Conservation (phyloP, 2,329 filamentous ascomycete genomes). For the Trichoderma brevicompactum region DNA sequence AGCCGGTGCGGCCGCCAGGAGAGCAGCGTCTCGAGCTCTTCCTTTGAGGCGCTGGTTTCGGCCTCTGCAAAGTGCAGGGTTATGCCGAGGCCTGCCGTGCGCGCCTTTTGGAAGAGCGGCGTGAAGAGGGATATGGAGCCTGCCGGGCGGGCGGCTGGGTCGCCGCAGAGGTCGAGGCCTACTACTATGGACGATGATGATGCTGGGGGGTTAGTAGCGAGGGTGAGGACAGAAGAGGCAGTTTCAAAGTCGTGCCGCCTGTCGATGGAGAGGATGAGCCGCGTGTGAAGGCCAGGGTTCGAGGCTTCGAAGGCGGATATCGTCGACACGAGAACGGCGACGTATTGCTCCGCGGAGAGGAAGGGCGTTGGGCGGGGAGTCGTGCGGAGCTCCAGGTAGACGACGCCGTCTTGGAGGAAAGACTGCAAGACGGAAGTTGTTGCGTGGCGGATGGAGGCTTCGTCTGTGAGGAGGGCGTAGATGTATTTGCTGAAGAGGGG, state of each 20-base stretch:
- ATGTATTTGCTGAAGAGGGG: slow-evolving; percentile 79
- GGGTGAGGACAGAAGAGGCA: slow-evolving; percentile 65
- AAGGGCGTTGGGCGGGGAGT: slow-evolving; percentile 69
- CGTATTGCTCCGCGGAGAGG: slow-evolving; percentile 66
- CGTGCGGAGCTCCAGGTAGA: slow-evolving; percentile 79
- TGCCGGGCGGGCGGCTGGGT: slow-evolving; percentile 59
- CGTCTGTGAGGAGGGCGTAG: slow-evolving; percentile 72
- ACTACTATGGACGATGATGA: slow-evolving; percentile 59
- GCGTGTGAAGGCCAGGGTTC: slow-evolving; percentile 56
- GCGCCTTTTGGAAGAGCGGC: slow-evolving; percentile 63
- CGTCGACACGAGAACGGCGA: slow-evolving; percentile 67
- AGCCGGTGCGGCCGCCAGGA: slow-evolving; percentile 69
- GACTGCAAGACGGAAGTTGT: slow-evolving; percentile 67
- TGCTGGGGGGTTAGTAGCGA: slow-evolving; percentile 59
- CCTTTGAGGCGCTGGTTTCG: slow-evolving; percentile 56
- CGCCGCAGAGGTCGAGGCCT: slow-evolving; percentile 78
- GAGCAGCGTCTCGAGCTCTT: slow-evolving; percentile 68
- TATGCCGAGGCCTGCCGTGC: slow-evolving; percentile 58
- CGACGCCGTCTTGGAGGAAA: slow-evolving; percentile 72
- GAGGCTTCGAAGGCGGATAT: slow-evolving; percentile 57
- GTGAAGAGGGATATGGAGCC: slow-evolving; percentile 65
- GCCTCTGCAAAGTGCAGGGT: slow-evolving; percentile 82
- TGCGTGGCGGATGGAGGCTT: slow-evolving; percentile 61
- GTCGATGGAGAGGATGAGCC: slow-evolving; percentile 76
- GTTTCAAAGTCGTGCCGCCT: slow-evolving; percentile 62